Base-by-base conservation (phyloP, 768 basidiomycete genomes). In the Boletus reticulatus region DNA sequence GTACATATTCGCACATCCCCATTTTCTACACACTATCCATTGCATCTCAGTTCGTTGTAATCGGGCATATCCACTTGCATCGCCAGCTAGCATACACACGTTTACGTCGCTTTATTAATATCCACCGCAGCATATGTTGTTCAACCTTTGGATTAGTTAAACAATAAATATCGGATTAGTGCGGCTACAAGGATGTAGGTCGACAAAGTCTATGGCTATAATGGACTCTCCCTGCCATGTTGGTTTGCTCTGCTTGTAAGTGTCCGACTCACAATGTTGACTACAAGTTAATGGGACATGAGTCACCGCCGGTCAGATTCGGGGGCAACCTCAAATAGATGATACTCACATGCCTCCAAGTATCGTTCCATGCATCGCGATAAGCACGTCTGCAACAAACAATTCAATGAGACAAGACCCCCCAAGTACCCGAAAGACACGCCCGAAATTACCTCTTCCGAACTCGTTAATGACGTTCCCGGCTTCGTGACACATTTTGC, bases 401-500 rank as follows among this genome's bases (percentile, higher is more conserved):
- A 36, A 32, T 11, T 27, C 37, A 6, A 39, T 57, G 31, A 60
- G 32, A 16, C n/a, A 50, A 34, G 34, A 41, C 8, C 29, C 29
- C 41, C 43, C 34, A 16, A 27, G 4, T 3, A 39, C 24, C 17
- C 20, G 2, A 13, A 14, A 31, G 27, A 37, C 13, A 4, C 10
- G 16, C 20, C 17, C 7, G n/a, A 13, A 37, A 56, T 74, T 48
- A 88, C 90, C 84, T 92, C 83, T 63, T 92, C 91, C 3, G 85
- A 83, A 59, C 78, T 75, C 7, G 85, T 84, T 56, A 92, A 73
- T 2, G 87, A 84, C 6, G 78, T 75, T 12, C 84, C 83, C 0
- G 92, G 92, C 62, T 90, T 93, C 9, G 84, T 78, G 37, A 94
- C 75, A 60, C 92, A 94, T 64, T 89, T 89, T 48, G 76, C 66